Conservation (phyloP, 148 eudicot genomes). For the Amaranthus cruentus region DNA sequence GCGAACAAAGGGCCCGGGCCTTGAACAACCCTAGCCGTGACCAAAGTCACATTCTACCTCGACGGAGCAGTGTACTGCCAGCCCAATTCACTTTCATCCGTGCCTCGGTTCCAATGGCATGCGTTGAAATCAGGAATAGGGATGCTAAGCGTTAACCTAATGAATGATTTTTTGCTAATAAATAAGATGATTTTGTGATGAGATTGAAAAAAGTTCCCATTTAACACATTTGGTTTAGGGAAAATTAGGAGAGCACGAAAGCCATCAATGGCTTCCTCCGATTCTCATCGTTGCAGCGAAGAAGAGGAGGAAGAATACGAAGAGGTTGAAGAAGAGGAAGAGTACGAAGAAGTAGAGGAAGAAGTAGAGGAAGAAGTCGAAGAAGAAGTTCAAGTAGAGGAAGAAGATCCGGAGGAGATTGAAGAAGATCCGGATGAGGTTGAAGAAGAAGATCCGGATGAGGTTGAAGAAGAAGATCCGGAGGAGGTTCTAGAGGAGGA, state of each 20-base stretch:
- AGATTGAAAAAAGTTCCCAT: too few species aligned
- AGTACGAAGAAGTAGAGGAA: slow-evolving; percentile 25
- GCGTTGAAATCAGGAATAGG: too few species aligned
- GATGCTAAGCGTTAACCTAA: too few species aligned
- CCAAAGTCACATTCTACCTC: too few species aligned
- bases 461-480: neutral
- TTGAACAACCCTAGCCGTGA: too few species aligned
- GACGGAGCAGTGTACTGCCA: too few species aligned
- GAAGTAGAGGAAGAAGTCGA: neutral
- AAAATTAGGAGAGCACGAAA: neutral
- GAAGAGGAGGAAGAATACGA: slow-evolving; percentile 20
- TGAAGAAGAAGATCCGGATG: slow-evolving; percentile 14
- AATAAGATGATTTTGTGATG: neutral
- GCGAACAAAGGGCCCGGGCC: too few species aligned
- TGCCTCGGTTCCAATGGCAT: too few species aligned
- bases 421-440: neutral
- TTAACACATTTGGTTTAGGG: neutral
- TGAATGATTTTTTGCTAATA: neutral
- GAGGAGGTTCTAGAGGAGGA: slow-evolving; percentile 9
- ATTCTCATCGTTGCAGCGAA: slow-evolving; percentile 8
- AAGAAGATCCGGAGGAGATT: neutral
- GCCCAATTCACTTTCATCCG: too few species aligned
- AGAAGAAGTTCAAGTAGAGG: neutral
- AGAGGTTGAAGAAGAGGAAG: slow-evolving; percentile 31
- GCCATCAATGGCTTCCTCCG: neutral